Conservation (phyloP, 2,329 filamentous ascomycete genomes). For the Ascochyta lentis region DNA sequence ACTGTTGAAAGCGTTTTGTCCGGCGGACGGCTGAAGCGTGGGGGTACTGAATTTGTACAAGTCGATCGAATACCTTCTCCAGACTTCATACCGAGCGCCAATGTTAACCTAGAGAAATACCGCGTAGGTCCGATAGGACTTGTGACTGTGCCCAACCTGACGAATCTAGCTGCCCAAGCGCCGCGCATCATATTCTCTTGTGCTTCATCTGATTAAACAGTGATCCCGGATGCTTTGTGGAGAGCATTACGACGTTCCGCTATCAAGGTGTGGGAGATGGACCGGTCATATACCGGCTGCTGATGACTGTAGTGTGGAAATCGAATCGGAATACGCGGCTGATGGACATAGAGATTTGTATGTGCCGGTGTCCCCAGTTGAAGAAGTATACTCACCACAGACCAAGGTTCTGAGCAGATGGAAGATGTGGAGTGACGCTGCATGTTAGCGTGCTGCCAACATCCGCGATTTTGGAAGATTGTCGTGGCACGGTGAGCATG, state of each 20-base stretch:
- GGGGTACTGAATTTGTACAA: neutral
- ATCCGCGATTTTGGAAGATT: neutral
- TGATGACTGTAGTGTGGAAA: neutral
- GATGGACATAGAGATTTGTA: too few relatives aligned
- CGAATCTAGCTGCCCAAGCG: conserved; percentile 2
- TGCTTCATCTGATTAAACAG: neutral
- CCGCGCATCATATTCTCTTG: neutral
- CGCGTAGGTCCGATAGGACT: neutral
- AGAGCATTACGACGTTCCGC: neutral
- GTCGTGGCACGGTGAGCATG: conserved; percentile 1
- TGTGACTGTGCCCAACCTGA: conserved; percentile 7
- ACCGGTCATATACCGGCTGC: neutral
- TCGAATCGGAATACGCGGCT: neutral
- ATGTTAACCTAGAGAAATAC: conserved; percentile 1
- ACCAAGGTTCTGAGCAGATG: neutral
- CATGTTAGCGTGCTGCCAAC: neutral
- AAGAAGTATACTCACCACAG: neutral
- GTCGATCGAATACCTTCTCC: conserved; percentile 7
- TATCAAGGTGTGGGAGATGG: neutral
- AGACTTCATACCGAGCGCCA: conserved; percentile 1
- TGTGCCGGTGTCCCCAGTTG: neutral
- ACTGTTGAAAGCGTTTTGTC: neutral
- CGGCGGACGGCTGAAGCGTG: neutral
- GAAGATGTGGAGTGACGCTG: neutral
- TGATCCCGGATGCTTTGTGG: neutral